These are phyloP conservation scores for Mycena polygramma DNA, from an alignment of 768 basidiomycete species.

Conservation along the genomic window DNA sequence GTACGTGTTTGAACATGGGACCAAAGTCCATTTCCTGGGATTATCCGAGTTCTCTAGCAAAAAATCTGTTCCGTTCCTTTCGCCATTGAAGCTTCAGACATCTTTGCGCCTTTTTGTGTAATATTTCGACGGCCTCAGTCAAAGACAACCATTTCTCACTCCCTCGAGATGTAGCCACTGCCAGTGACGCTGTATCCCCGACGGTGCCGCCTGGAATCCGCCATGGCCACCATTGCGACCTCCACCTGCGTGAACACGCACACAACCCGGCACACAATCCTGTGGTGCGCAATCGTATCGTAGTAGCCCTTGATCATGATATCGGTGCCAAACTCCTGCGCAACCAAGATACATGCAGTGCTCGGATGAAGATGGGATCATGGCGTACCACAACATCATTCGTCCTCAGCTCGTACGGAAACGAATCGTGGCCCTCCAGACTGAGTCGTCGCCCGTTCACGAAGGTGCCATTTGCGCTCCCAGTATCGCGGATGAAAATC, in stretches of 20 bases:
- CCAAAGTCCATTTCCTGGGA: too few species aligned
- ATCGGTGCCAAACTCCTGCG: conserved; percentile 78
- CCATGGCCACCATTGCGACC: conserved; percentile 34
- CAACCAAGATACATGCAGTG: not conserved
- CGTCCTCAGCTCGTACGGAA: conserved; percentile 72
- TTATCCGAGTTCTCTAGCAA: too few species aligned
- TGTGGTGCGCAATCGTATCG: conserved; percentile 73
- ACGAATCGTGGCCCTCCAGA: conserved; percentile 69
- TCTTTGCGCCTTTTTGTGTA: too few species aligned
- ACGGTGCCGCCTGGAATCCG: conserved; percentile 28
- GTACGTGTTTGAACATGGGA: too few species aligned
- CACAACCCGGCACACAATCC: conserved; percentile 73
- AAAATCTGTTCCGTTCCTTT: too few species aligned
- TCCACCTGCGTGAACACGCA: conserved; percentile 71
- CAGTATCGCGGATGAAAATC: conserved; percentile 79
- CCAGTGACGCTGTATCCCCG: conserved; percentile 29
- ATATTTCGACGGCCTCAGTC: too few species aligned
- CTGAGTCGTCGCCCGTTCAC: conserved; percentile 74
- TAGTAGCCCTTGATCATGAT: conserved; percentile 77
- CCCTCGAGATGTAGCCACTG: conserved; percentile 15
- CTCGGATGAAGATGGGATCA: conserved; percentile 32
- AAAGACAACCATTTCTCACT: not conserved
- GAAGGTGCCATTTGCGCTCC: conserved; percentile 77
- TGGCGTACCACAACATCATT: conserved; percentile 65
- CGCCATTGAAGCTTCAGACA: too few species aligned